These are phyloP conservation scores for Marasmius fiardii DNA, from an alignment of 1,284 basidiomycete species.

Conservation along the genomic window DNA sequence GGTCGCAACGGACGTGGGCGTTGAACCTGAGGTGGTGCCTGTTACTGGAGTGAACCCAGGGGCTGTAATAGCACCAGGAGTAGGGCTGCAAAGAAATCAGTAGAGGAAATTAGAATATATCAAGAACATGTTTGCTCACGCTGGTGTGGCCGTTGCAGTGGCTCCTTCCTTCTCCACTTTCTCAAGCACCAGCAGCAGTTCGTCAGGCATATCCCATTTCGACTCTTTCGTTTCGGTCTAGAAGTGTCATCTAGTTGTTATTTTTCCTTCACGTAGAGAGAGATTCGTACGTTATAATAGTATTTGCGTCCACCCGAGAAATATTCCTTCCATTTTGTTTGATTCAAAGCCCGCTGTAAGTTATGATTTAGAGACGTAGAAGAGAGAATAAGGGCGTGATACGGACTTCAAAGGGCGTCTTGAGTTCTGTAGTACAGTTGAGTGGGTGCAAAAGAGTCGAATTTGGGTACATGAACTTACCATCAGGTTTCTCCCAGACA, in stretches of 20 bases:
- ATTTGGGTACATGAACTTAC: constrained; percentile 31
- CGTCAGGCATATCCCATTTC: constrained; percentile 96
- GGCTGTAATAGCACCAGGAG: constrained; percentile 27
- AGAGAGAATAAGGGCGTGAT: too few relatives aligned
- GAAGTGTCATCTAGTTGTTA: not conserved
- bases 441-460: constrained; percentile 16
- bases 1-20: constrained; percentile 30
- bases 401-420: constrained; percentile 82
- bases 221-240: constrained; percentile 83
- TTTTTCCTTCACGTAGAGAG: not conserved
- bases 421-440: constrained; percentile 48
- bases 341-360: constrained; percentile 76
- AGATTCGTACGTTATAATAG: constrained; percentile 77
- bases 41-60: constrained; percentile 41
- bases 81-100: constrained; percentile 1
- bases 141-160: constrained; percentile 17
- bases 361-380: not conserved
- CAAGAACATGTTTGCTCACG: constrained; percentile 20
- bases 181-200: constrained; percentile 76
- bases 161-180: constrained; percentile 76
- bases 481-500: constrained; percentile 88
- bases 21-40: constrained; percentile 19
- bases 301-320: constrained; percentile 88
- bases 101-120: not conserved
- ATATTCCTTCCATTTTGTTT: constrained; percentile 93